Evolutionary conservation across 164 flowering plant genomes (phyloP).

Genomic region (Vitis cinerea): DNA sequence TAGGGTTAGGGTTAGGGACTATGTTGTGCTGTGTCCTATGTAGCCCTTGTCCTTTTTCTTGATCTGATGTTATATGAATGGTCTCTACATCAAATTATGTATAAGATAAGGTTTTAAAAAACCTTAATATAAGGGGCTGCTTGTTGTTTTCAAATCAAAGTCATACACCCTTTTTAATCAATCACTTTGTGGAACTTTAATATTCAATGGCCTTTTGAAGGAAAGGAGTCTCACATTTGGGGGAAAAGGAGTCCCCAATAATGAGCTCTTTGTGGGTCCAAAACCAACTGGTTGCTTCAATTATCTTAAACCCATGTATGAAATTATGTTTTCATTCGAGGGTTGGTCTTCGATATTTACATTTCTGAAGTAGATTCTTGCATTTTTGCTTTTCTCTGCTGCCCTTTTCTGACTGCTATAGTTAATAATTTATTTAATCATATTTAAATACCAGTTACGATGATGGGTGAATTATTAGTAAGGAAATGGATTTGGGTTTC

Average conservation of each 20-base stretch:
- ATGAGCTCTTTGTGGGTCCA: background rate
- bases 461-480: too few species aligned
- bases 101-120: background rate
- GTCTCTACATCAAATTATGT: background rate
- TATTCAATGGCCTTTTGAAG: conserved; percentile 2
- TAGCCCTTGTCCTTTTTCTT: background rate
- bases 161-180: conserved; percentile 8
- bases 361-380: too few species aligned
- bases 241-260: background rate
- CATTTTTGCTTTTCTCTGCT: too few species aligned
- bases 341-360: too few species aligned
- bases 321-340: too few species aligned
- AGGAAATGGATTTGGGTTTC: too few species aligned
- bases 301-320: too few species aligned
- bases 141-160: background rate
- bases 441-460: too few species aligned
- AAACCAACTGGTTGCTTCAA: background rate
- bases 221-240: conserved; percentile 1
- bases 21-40: background rate
- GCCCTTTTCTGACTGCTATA: too few species aligned
- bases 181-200: background rate
- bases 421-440: too few species aligned
- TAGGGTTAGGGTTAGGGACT: background rate
- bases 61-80: background rate
- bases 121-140: too few species aligned